Evolutionary conservation across 2,329 filamentous ascomycete species (phyloP).

Genomic region (Penicillium sp.): DNA sequence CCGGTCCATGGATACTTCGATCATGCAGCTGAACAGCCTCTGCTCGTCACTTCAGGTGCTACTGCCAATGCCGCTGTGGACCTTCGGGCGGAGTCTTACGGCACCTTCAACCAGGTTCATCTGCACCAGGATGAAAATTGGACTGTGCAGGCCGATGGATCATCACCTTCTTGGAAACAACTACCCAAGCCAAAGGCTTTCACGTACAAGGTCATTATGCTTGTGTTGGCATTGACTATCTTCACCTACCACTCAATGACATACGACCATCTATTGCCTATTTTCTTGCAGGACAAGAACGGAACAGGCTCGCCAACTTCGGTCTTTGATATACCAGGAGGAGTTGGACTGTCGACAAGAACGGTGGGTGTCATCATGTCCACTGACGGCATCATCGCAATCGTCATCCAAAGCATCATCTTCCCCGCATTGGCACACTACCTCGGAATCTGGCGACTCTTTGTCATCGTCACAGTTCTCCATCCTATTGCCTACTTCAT

Average conservation of each 20-base stretch:
- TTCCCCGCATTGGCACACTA: conserved; percentile 66
- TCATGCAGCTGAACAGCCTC: conserved; percentile 65
- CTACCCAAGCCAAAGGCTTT: conserved; percentile 50
- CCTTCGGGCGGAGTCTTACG: conserved; percentile 75
- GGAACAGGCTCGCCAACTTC: conserved; percentile 32
- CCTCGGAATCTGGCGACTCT: conserved; percentile 68
- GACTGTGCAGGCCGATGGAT: conserved; percentile 52
- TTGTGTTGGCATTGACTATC: conserved; percentile 80
- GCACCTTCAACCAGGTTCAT: conserved; percentile 65
- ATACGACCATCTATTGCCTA: conserved; percentile 87
- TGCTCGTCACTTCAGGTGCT: conserved; percentile 73
- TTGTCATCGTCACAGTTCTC: conserved; percentile 64
- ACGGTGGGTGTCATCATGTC: conserved; percentile 69
- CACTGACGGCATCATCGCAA: conserved; percentile 69
- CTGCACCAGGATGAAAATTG: conserved; percentile 56
- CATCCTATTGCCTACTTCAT: conserved; percentile 70
- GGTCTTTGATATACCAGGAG: conserved; percentile 62
- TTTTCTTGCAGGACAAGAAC: conserved; percentile 78
- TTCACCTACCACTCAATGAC: conserved; percentile 97
- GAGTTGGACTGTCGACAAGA: conserved; percentile 65
- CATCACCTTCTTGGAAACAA: conserved; percentile 41
- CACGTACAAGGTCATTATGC: conserved; percentile 67
- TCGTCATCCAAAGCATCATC: conserved; percentile 71
- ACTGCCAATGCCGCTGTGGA: conserved; percentile 73
- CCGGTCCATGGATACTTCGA: conserved; percentile 42